phyloP scores from a whole-genome alignment of 2,329 filamentous ascomycete genomes.

The Epichloe brachyelytri region DNA sequence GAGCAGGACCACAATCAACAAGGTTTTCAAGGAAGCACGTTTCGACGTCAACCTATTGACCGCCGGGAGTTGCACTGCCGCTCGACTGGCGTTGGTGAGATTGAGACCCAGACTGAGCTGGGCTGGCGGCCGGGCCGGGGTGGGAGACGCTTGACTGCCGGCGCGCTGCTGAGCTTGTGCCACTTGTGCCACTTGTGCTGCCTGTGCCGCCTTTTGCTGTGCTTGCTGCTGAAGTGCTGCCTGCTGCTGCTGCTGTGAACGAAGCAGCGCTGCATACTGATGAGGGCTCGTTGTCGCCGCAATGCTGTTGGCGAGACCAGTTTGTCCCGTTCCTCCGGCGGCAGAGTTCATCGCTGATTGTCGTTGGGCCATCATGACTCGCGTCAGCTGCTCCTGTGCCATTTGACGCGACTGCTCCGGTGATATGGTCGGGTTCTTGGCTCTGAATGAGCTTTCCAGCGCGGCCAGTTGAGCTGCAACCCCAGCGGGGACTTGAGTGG shows the following conservation, averaged over 20 bases:
- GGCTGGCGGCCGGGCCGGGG: slow-evolving; percentile 12
- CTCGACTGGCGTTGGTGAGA: slow-evolving; percentile 23
- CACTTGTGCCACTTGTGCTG: slow-evolving; percentile 13
- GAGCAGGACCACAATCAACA: background rate
- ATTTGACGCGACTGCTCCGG: slow-evolving; percentile 37
- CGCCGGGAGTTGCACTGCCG: slow-evolving; percentile 23
- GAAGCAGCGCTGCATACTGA: slow-evolving; percentile 45
- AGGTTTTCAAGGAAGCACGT: background rate
- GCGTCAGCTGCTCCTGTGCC: slow-evolving; percentile 36
- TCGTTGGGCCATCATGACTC: slow-evolving; percentile 34
- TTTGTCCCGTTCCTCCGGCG: slow-evolving; percentile 34
- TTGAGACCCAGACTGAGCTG: slow-evolving; percentile 5
- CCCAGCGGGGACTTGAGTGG: slow-evolving; percentile 31
- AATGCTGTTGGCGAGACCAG: slow-evolving; percentile 35
- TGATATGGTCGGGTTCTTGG: slow-evolving; percentile 37
- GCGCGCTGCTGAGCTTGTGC: slow-evolving; percentile 19
- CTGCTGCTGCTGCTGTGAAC: slow-evolving; percentile 42
- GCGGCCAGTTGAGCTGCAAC: slow-evolving; percentile 36
- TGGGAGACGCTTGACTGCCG: slow-evolving; percentile 10
- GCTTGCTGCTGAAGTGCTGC: slow-evolving; percentile 18
- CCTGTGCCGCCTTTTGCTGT: slow-evolving; percentile 16
- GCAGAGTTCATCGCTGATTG: slow-evolving; percentile 44
- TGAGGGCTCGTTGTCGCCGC: slow-evolving; percentile 39
- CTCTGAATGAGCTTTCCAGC: slow-evolving; percentile 38
- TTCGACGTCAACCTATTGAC: background rate